These are phyloP conservation scores for Paspalum vaginatum DNA, from an alignment of 176 grass and related monocot genomes.

Conservation along the genomic window DNA sequence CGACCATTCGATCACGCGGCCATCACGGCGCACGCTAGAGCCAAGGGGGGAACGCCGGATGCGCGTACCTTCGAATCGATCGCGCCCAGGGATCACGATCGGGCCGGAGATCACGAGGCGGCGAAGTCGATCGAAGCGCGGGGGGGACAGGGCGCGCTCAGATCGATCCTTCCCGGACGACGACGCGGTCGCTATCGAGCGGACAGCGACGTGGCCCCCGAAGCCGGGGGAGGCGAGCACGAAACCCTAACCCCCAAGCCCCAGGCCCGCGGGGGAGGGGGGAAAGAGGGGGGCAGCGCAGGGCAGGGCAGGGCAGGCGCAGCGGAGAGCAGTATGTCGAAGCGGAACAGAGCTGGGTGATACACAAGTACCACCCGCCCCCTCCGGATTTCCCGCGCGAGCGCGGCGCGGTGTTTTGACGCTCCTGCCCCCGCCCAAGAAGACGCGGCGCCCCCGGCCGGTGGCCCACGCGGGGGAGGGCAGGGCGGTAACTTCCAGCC, in stretches of 20 bases:
- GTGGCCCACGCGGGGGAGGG: neutral
- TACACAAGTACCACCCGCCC: conserved; percentile 20
- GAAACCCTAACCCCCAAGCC: conserved; percentile 45
- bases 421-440: neutral
- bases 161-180: conserved; percentile 25
- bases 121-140: neutral
- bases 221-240: conserved; percentile 13
- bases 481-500: conserved; percentile 23
- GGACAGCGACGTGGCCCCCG: conserved; percentile 20
- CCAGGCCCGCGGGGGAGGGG: neutral
- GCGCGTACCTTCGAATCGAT: conserved; percentile 33
- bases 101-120: conserved; percentile 10
- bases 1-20: neutral
- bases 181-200: neutral
- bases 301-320: neutral
- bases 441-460: neutral
- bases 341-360: conserved; percentile 17
- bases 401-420: conserved; percentile 50
- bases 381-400: conserved; percentile 63
- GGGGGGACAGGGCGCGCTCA: neutral
- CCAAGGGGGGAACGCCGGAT: neutral
- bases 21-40: neutral
- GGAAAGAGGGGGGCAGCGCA: neutral
- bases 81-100: neutral
- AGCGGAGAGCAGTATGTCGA: too few relatives aligned